Conservation (phyloP, 495 filamentous ascomycete genomes). For the Penicillium subrubescens region DNA sequence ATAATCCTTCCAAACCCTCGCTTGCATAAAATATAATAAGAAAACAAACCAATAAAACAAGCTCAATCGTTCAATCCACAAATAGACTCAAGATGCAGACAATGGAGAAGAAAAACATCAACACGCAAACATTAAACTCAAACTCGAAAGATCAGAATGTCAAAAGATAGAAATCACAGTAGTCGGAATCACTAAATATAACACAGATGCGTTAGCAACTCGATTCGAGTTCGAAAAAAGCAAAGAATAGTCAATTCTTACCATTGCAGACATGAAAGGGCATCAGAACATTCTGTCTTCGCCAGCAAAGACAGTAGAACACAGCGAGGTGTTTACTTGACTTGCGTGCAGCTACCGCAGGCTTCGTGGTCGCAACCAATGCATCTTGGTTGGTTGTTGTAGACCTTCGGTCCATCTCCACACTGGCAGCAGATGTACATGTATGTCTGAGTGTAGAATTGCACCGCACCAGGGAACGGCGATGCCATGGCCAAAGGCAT, state of each 20-base stretch:
- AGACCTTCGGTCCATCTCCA: constrained; percentile 45
- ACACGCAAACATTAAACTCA: neutral
- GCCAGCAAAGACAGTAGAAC: constrained; percentile 8
- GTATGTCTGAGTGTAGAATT: constrained; percentile 11
- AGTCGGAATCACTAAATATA: constrained; percentile 2
- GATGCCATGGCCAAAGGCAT: neutral
- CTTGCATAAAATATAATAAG: neutral
- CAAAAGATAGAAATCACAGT: constrained; percentile 16
- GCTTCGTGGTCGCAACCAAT: constrained; percentile 34
- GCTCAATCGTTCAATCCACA: neutral
- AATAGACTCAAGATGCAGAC: constrained; percentile 1
- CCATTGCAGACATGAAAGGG: neutral
- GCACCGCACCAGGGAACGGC: neutral
- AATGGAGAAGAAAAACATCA: neutral
- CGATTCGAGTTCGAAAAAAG: neutral
- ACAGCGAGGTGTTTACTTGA: constrained; percentile 32
- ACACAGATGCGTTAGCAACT: neutral
- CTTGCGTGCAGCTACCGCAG: constrained; percentile 32
- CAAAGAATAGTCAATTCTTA: neutral
- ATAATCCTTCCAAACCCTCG: neutral
- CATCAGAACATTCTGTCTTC: neutral
- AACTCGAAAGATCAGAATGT: neutral
- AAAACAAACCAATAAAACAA: neutral
- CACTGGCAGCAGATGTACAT: constrained; percentile 47
- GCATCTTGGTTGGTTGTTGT: constrained; percentile 35